Conservation (phyloP, 2,329 filamentous ascomycete species). For the Ciborinia camelliae region DNA sequence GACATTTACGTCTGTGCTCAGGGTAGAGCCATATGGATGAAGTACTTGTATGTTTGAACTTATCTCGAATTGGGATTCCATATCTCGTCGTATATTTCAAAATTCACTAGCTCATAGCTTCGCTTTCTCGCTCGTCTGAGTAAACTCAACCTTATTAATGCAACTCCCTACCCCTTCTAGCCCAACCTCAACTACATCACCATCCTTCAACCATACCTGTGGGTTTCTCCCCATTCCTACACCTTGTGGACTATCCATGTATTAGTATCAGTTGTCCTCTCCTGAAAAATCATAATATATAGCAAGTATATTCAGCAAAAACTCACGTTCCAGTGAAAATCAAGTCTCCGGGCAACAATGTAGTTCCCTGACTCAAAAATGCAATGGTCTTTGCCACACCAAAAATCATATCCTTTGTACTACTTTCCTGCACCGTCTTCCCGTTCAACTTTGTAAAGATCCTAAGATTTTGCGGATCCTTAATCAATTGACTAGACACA, state of each 20-base stretch:
- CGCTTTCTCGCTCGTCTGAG: constrained; percentile 36
- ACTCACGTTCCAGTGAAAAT: constrained; percentile 60
- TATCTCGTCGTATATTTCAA: neutral
- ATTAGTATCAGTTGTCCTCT: neutral
- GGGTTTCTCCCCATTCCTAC: constrained; percentile 69
- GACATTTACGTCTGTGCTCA: neutral
- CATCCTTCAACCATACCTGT: constrained; percentile 65
- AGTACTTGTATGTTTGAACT: neutral
- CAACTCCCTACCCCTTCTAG: constrained; percentile 64
- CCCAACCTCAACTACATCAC: constrained; percentile 66
- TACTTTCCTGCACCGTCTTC: constrained; percentile 52
- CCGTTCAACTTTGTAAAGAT: constrained; percentile 61
- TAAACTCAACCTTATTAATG: constrained; percentile 50
- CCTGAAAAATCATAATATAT: neutral
- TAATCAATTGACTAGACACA: constrained; percentile 53
- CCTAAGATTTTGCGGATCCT: constrained; percentile 53
- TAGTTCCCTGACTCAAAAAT: constrained; percentile 59
- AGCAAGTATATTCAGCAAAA: neutral
- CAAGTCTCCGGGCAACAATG: constrained; percentile 59
- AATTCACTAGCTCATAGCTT: constrained; percentile 26
- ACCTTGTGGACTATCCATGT: constrained; percentile 51
- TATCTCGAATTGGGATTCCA: neutral
- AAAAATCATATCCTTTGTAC: constrained; percentile 62
- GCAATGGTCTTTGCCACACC: constrained; percentile 56
- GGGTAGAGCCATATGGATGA: neutral